A percentile compares a stretch with the other conserved stretches of the same genome.
These are phyloP conservation scores for Aspergillus quadrilineatus DNA, from an alignment of 2,329 filamentous ascomycete genomes.

Conservation along the genomic window DNA sequence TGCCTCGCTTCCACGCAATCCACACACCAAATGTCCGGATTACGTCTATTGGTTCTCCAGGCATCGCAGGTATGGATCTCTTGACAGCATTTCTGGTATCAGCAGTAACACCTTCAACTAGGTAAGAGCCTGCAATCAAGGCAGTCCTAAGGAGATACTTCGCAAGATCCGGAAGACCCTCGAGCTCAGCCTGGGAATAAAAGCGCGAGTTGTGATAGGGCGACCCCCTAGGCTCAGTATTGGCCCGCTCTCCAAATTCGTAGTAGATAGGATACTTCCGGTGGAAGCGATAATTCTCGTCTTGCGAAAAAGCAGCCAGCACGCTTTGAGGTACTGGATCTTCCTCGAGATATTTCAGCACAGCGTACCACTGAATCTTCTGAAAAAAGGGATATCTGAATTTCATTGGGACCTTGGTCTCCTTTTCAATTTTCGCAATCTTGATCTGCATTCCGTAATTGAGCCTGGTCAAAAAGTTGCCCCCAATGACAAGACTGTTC, in stretches of 20 bases:
- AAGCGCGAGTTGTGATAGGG: conserved; percentile 60
- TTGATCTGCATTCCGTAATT: conserved; percentile 67
- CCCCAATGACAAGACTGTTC: conserved; percentile 69
- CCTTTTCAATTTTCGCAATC: conserved; percentile 65
- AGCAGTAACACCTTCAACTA: conserved; percentile 59
- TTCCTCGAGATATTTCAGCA: conserved; percentile 62
- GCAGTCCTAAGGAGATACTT: conserved; percentile 64
- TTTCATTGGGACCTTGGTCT: conserved; percentile 63
- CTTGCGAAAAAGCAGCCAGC: conserved; percentile 54
- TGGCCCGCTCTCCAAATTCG: conserved; percentile 56
- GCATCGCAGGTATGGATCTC: conserved; percentile 62
- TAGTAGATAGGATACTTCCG: conserved; percentile 58
- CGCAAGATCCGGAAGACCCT: conserved; percentile 59
- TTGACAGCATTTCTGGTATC: conserved; percentile 61
- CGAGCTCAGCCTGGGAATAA: conserved; percentile 62
- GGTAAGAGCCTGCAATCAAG: conserved; percentile 58
- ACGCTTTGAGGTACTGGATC: conserved; percentile 63
- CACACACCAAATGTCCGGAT: conserved; percentile 63
- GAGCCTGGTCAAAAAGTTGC: conserved; percentile 66
- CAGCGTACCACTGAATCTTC: conserved; percentile 67
- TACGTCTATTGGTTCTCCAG: conserved; percentile 60
- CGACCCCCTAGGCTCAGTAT: conserved; percentile 51
- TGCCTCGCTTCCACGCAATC: conserved; percentile 67
- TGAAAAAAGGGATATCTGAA: conserved; percentile 69
- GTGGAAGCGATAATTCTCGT: conserved; percentile 53